phyloP scores from a whole-genome alignment of 805 yeast genomes.

The Candida oleophila region DNA sequence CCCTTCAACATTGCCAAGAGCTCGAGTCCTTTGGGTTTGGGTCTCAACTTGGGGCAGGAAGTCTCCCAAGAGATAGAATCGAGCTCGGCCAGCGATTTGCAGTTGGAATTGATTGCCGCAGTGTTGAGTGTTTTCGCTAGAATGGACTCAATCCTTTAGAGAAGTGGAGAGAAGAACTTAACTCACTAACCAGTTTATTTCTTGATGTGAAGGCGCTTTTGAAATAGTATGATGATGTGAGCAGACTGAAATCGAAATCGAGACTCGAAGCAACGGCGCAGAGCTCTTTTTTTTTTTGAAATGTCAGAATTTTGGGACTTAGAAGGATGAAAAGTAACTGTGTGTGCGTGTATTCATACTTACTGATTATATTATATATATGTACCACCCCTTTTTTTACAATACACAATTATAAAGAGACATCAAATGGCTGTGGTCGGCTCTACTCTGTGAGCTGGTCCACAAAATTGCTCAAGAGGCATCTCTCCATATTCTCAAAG shows the following conservation, averaged over 20 bases:
- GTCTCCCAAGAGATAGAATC: constrained; percentile 51
- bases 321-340: too few relatives aligned
- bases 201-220: too few relatives aligned
- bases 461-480: constrained; percentile 48
- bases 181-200: too few relatives aligned
- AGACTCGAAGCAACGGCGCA: too few relatives aligned
- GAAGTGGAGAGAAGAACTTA: too few relatives aligned
- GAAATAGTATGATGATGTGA: too few relatives aligned
- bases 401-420: not conserved
- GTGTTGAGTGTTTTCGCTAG: constrained; percentile 86
- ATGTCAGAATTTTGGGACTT: too few relatives aligned
- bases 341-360: not conserved
- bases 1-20: constrained; percentile 65
- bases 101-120: constrained; percentile 88
- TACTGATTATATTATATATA: not conserved
- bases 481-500: constrained; percentile 25
- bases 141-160: constrained; percentile 84
- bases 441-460: constrained; percentile 23
- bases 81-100: constrained; percentile 55
- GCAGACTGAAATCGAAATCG: too few relatives aligned
- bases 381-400: not conserved
- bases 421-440: constrained; percentile 9
- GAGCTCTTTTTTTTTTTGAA: too few relatives aligned
- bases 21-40: constrained; percentile 63
- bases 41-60: constrained; percentile 66